Conservation (phyloP, 768 basidiomycete species). For the Fomitopsis serialis region DNA sequence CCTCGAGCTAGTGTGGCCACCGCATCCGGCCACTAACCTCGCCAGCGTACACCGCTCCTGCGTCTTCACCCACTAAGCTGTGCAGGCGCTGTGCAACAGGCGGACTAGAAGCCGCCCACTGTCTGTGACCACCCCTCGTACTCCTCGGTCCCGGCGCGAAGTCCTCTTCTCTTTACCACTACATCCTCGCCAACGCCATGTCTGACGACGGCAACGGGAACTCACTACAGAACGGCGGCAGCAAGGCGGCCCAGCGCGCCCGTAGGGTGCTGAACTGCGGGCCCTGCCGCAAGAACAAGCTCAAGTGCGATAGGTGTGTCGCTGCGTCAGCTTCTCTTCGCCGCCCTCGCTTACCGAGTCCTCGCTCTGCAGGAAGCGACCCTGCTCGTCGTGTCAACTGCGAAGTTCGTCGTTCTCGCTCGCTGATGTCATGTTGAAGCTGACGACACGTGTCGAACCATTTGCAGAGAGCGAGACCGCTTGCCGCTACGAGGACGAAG, state of each 20-base stretch:
- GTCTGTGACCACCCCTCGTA: neutral
- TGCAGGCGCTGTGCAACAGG: neutral
- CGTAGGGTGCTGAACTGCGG: conserved; percentile 90
- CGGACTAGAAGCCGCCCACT: neutral
- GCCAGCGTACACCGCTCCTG: too few relatives aligned
- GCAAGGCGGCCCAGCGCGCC: conserved; percentile 43
- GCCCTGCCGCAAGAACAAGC: conserved; percentile 81
- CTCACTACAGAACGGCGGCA: neutral
- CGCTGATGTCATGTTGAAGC: neutral
- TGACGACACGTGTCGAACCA: neutral
- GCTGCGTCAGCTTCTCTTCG: neutral
- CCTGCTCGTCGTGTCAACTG: conserved; percentile 82
- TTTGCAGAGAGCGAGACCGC: neutral
- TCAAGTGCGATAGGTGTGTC: conserved; percentile 79
- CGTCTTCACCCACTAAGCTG: neutral
- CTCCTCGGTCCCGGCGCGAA: neutral
- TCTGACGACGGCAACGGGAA: neutral
- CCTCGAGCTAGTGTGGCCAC: neutral
- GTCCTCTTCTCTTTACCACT: neutral
- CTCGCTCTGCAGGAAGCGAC: conserved; percentile 54
- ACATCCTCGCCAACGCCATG: neutral
- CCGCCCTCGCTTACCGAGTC: neutral
- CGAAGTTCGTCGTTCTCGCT: conserved; percentile 45
- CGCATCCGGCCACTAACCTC: too few relatives aligned
- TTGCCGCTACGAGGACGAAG: neutral